Conservation (phyloP, 805 yeast species). For the Pichia exigua region DNA sequence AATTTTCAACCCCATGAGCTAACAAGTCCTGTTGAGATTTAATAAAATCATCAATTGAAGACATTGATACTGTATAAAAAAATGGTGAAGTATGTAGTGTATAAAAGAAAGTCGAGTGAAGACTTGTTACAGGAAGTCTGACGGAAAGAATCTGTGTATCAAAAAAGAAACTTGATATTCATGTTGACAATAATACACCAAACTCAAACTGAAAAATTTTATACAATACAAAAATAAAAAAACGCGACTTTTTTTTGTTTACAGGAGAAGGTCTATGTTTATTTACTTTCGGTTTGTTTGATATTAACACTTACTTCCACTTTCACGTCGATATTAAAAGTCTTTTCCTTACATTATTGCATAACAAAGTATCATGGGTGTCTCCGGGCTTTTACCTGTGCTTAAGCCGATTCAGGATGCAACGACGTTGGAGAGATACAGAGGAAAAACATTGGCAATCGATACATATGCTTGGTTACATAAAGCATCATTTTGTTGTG, state of each 20-base stretch:
- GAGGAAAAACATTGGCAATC: conserved; percentile 78
- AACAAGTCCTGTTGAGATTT: conserved; percentile 11
- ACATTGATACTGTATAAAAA: background rate
- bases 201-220: background rate
- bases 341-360: background rate
- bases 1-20: conserved; percentile 11
- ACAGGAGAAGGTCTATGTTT: background rate
- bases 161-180: background rate
- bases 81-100: background rate
- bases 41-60: background rate
- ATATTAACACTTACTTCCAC: background rate
- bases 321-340: background rate
- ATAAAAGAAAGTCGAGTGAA: background rate
- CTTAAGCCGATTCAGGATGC: conserved; percentile 66
- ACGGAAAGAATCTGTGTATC: no score
- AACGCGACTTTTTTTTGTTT: background rate
- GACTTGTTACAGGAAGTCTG: background rate
- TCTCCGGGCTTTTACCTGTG: conserved; percentile 71
- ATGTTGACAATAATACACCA: background rate
- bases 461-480: conserved; percentile 98
- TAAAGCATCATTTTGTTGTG: conserved; percentile 73
- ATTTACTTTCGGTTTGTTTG: background rate
- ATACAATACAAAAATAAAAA: background rate
- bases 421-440: conserved; percentile 47
- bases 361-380: conserved; percentile 56